Percentiles rank a stretch among this genome's conserved stretches.
Conservation (phyloP, 768 basidiomycete genomes). For the Hemileccinum impolitum region DNA sequence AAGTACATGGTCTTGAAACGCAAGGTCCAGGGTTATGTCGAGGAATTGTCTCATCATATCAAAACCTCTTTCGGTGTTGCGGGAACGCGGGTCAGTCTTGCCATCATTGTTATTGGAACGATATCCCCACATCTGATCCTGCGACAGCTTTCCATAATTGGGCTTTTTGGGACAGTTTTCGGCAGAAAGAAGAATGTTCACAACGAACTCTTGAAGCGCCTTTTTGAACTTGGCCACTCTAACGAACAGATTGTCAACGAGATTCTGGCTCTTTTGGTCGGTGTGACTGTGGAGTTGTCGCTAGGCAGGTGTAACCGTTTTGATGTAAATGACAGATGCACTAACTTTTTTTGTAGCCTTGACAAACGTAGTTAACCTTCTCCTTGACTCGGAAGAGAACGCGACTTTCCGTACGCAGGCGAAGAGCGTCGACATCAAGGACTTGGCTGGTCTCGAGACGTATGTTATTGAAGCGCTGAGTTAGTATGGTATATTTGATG, state of each 20-base stretch:
- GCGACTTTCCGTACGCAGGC: conserved; percentile 36
- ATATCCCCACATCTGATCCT: not conserved
- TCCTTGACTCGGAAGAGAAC: conserved; percentile 50
- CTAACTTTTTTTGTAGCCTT: conserved; percentile 40
- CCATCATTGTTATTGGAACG: not conserved
- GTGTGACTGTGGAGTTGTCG: conserved; percentile 63
- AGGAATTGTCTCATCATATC: conserved; percentile 55
- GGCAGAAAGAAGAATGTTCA: conserved; percentile 40
- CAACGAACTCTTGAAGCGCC: conserved; percentile 51
- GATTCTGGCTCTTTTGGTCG: conserved; percentile 68
- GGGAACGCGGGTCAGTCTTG: conserved; percentile 41
- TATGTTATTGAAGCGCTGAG: conserved; percentile 68
- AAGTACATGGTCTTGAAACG: conserved; percentile 54
- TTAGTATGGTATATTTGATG: conserved; percentile 35
- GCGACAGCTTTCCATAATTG: conserved; percentile 31
- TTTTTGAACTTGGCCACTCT: conserved; percentile 54
- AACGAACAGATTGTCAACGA: conserved; percentile 65
- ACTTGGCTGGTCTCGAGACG: conserved; percentile 44
- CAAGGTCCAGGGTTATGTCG: conserved; percentile 50
- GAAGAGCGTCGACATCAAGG: conserved; percentile 29
- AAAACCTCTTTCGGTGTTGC: conserved; percentile 44
- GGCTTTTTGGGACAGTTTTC: conserved; percentile 50
- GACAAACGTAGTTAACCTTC: conserved; percentile 63
- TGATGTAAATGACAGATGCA: not conserved
- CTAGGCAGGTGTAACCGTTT: conserved; percentile 44